phyloP scores from a whole-genome alignment of 1,284 basidiomycete species.

The Coniferiporia sulphurascens region DNA sequence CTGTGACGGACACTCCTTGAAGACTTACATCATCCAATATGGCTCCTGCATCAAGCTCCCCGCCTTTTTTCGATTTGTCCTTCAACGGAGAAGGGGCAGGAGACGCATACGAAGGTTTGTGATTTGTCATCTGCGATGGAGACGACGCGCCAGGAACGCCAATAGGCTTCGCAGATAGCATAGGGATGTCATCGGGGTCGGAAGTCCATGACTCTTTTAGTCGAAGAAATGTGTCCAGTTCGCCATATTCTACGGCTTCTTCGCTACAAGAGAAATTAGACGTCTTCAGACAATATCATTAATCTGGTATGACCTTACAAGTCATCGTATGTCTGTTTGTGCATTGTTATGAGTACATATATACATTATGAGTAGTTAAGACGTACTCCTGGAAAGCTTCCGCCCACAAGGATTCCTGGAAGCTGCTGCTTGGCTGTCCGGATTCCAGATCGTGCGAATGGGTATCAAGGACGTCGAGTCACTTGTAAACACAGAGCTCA shows the following conservation, averaged over 20 bases:
- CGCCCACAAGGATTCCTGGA: conserved; percentile 74
- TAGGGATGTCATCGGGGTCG: conserved; percentile 51
- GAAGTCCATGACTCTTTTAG: conserved; percentile 62
- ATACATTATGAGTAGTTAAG: conserved; percentile 29
- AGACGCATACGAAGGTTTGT: conserved; percentile 50
- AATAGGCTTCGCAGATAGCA: conserved; percentile 49
- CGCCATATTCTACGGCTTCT: conserved; percentile 72
- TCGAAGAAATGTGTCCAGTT: conserved; percentile 66
- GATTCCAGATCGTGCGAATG: conserved; percentile 5
- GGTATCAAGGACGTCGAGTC: neutral
- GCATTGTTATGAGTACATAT: conserved; percentile 28
- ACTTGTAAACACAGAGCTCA: conserved; percentile 11
- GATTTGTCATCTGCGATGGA: conserved; percentile 67
- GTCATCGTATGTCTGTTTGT: conserved; percentile 44
- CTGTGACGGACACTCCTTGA: conserved; percentile 69
- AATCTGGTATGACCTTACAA: conserved; percentile 39
- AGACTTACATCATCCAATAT: conserved; percentile 66
- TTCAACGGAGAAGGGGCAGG: conserved; percentile 47
- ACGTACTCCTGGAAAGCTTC: conserved; percentile 54
- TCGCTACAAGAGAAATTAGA: conserved; percentile 43
- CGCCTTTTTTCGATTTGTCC: conserved; percentile 43
- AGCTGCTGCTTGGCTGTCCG: conserved; percentile 68
- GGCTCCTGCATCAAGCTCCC: conserved; percentile 58
- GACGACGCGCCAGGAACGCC: conserved; percentile 73
- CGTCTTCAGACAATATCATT: conserved; percentile 9